Percentiles rank a stretch among this genome's conserved stretches.
These are phyloP conservation scores for Leccinum proximum DNA, from an alignment of 1,284 basidiomycete genomes.

Conservation along the genomic window DNA sequence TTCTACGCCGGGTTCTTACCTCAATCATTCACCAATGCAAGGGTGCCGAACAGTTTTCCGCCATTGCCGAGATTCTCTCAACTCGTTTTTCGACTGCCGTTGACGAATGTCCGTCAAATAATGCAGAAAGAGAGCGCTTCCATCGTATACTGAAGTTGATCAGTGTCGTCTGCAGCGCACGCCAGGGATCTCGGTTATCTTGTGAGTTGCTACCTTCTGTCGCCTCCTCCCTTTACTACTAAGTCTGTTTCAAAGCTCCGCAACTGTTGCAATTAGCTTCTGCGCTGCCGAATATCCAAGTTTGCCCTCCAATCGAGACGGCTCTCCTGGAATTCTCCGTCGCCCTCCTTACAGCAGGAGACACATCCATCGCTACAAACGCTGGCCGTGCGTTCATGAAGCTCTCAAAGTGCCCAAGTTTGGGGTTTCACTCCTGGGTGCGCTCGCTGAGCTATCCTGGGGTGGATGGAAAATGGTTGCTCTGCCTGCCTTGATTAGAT, in stretches of 20 bases:
- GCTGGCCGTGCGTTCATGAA: conserved; percentile 56
- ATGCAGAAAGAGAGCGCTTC: conserved; percentile 27
- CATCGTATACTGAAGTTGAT: conserved; percentile 45
- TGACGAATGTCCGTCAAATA: conserved; percentile 11
- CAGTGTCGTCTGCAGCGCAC: conserved; percentile 52
- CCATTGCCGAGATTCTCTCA: conserved; percentile 54
- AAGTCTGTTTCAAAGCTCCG: conserved; percentile 33
- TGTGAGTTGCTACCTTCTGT: conserved; percentile 36
- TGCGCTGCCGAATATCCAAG: conserved; percentile 38
- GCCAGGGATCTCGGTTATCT: conserved; percentile 61
- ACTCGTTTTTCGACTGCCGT: conserved; percentile 29
- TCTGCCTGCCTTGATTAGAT: conserved; percentile 51
- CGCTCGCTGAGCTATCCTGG: conserved; percentile 63
- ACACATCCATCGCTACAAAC: conserved; percentile 63
- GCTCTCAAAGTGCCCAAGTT: conserved; percentile 39
- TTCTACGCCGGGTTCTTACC: conserved; percentile 71
- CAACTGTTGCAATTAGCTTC: conserved; percentile 48
- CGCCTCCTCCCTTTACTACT: not conserved
- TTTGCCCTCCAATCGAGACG: conserved; percentile 35
- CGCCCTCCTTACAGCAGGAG: conserved; percentile 53
- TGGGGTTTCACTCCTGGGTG: conserved; percentile 51
- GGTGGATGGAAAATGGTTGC: conserved; percentile 71
- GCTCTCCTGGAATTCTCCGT: conserved; percentile 48
- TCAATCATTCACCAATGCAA: conserved; percentile 82
- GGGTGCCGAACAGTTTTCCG: conserved; percentile 57